A percentile compares a stretch with the other conserved stretches of the same genome.
Conservation (phyloP, 441 rosid genomes). For the Mallotus japonicus region DNA sequence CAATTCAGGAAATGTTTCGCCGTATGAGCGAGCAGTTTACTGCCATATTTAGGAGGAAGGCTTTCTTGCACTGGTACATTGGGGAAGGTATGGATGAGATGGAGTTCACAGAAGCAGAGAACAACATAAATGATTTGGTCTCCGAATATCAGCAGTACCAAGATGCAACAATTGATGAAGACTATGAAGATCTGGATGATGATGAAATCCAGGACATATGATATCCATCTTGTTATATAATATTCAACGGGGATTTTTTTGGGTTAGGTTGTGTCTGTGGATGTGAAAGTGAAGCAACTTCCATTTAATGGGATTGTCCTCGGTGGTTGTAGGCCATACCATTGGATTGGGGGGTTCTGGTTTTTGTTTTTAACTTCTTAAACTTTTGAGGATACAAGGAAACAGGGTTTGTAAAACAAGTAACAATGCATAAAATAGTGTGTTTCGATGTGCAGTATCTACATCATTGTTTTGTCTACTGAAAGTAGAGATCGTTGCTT, state of each 20-base stretch:
- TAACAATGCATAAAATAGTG: neutral
- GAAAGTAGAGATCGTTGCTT: no score
- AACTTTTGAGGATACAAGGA: neutral
- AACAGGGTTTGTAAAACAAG: neutral
- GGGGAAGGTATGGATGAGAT: conserved; percentile 66
- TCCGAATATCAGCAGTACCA: conserved; percentile 65
- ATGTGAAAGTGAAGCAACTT: conserved; percentile 11
- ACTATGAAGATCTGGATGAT: conserved; percentile 49
- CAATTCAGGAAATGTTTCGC: conserved; percentile 58
- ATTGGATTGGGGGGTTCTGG: neutral
- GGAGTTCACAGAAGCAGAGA: conserved; percentile 50
- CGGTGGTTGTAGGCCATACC: neutral
- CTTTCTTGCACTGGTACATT: conserved; percentile 65
- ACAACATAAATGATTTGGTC: conserved; percentile 57
- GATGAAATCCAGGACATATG: conserved; percentile 33
- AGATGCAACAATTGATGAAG: conserved; percentile 62
- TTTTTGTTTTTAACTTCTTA: conserved; percentile 5
- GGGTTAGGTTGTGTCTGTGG: neutral
- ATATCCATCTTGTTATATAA: neutral
- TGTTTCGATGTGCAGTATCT: no score
- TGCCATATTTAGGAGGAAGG: conserved; percentile 61
- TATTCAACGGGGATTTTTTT: neutral
- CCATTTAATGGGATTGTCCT: neutral
- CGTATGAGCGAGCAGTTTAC: conserved; percentile 66
- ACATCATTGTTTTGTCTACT: no score